Conservation (phyloP, 106 monocot genomes). For the Ottelia alismoides region DNA sequence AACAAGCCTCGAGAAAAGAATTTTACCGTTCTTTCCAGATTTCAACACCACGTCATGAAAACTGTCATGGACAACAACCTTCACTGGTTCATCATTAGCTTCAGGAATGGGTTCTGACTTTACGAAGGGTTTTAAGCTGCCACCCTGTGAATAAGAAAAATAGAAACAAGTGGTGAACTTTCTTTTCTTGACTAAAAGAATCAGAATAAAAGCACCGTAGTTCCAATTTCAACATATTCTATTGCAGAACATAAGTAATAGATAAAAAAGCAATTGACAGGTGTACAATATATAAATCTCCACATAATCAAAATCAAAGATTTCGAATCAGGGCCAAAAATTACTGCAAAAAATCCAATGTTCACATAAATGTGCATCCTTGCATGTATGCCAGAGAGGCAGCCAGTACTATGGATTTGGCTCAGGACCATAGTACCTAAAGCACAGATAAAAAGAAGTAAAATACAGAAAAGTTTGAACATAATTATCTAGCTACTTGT, state of each 20-base stretch:
- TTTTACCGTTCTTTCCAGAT: conserved; percentile 70
- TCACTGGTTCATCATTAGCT: conserved; percentile 70
- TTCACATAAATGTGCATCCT: too few species aligned
- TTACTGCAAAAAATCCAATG: too few species aligned
- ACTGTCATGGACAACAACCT: conserved; percentile 60
- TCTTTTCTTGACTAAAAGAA: neutral
- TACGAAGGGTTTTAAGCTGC: conserved; percentile 37
- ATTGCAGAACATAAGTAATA: neutral
- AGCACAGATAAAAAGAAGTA: too few species aligned
- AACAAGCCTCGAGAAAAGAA: neutral
- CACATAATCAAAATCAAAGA: neutral
- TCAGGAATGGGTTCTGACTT: conserved; percentile 89
- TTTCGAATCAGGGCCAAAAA: neutral
- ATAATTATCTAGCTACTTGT: too few species aligned
- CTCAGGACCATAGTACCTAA: too few species aligned
- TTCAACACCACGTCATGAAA: conserved; percentile 56
- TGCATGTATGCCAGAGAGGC: too few species aligned
- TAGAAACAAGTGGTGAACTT: neutral
- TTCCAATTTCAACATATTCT: neutral
- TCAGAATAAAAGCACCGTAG: neutral
- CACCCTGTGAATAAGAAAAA: conserved; percentile 33
- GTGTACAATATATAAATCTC: neutral
- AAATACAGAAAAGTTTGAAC: too few species aligned
- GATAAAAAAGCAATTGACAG: neutral
- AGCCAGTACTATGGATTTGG: too few species aligned